Conservation (phyloP, 345 rosid genomes). For the Salix viminalis region DNA sequence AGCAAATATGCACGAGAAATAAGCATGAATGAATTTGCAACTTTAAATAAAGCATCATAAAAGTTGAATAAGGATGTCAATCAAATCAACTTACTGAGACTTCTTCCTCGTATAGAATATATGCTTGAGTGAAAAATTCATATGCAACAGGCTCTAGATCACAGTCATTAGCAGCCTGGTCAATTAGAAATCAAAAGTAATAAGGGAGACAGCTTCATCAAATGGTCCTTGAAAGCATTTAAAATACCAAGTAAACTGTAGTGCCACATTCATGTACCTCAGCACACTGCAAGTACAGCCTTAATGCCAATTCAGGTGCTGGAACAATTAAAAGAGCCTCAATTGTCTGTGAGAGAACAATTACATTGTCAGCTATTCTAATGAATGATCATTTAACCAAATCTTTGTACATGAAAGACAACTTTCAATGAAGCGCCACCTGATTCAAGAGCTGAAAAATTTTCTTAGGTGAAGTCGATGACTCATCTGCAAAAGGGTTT, state of each 20-base stretch:
- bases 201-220: background rate
- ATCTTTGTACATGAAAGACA: background rate
- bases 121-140: slow-evolving; percentile 99
- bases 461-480: slow-evolving; percentile 72
- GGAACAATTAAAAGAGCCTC: slow-evolving; percentile 77
- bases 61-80: background rate
- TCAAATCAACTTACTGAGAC: slow-evolving; percentile 64
- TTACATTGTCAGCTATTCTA: background rate
- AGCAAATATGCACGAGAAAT: slow-evolving; percentile 4
- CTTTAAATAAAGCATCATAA: background rate
- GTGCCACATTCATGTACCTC: slow-evolving; percentile 49
- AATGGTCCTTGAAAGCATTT: slow-evolving; percentile 6
- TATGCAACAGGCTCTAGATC: slow-evolving; percentile 94
- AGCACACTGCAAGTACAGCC: slow-evolving; percentile 90
- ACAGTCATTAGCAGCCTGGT: slow-evolving; percentile 94
- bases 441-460: slow-evolving; percentile 90
- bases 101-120: slow-evolving; percentile 94
- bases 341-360: slow-evolving; percentile 51
- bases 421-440: slow-evolving; percentile 25
- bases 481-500: slow-evolving; percentile 89
- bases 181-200: background rate
- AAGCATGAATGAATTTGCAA: background rate
- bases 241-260: background rate
- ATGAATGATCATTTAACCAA: background rate
- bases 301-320: slow-evolving; percentile 81